Base-by-base conservation (phyloP, 2,329 filamentous ascomycete species). In the Diaporthe capsici region DNA sequence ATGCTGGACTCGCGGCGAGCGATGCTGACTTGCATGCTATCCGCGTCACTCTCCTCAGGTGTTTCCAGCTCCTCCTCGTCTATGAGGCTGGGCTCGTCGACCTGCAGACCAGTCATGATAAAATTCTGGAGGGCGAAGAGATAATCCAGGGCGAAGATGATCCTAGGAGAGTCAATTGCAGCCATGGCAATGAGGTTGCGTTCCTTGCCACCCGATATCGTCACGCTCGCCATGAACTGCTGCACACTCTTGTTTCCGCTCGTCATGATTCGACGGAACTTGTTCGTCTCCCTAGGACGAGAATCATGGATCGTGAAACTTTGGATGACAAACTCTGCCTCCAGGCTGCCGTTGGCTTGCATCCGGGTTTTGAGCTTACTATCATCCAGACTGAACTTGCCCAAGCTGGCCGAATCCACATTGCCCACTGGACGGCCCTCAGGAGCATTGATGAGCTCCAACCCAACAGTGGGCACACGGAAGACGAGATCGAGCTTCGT, bases 211-310 rank as follows among this genome's bases (percentile, higher is more conserved):
- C 95, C 94, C 0, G 96, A 95, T 84, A 99, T 97, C 0, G 96
- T 97, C 5, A 99, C 87, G 82, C 94, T 98, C 25, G 97, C 97
- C 97, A 99, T 99, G 81, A 99, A 96, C 80, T 99, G 97, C 83
- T 98, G 96, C 61, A 97, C 95, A 74, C 96, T 94, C 79, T 95
- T 96, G 84, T 98, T 98, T 81, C 96, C 95, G 73, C 98, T 93
- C 2, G 96, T 96, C 97, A 99, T 98, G 85, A 99, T 98, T 83
- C 96, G 97, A 70, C 95, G 92, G 88, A 97, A 99, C 82, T 98
- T 98, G 87, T 98, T 99, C 7, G 93, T 94, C 80, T 98, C 96
- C 72, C 92, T 91, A 6, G 92, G 92, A n/a, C 97, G 93, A 78
- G 94, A 98, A 83, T 99, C 97, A 74, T 94, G 91, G 78, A 98